Conservation (phyloP, 345 rosid genomes). For the Ceriops tagal region DNA sequence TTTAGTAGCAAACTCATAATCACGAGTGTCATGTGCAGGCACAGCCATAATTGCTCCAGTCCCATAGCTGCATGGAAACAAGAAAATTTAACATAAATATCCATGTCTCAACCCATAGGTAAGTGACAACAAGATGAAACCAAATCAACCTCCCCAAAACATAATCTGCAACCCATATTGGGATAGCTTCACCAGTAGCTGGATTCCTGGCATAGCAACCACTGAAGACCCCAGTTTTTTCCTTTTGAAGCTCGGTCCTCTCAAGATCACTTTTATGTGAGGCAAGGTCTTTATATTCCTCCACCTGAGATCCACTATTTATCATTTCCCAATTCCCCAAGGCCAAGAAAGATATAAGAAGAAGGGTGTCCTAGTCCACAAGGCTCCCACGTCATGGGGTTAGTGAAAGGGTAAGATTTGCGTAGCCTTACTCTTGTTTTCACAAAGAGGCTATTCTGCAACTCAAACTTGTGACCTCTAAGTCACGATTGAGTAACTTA, state of each 20-base stretch:
- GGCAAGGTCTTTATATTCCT: slow-evolving; percentile 73
- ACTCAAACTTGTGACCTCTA: too few species aligned
- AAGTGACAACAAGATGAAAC: slow-evolving; percentile 6
- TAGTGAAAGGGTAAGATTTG: too few species aligned
- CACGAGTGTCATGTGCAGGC: slow-evolving; percentile 88
- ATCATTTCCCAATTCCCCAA: slow-evolving; percentile 5
- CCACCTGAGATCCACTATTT: slow-evolving; percentile 50
- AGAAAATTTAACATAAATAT: neutral
- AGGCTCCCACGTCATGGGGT: too few species aligned
- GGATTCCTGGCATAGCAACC: slow-evolving; percentile 86
- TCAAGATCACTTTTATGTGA: slow-evolving; percentile 87
- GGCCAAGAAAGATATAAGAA: slow-evolving; percentile 3
- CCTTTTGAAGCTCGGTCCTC: slow-evolving; percentile 96
- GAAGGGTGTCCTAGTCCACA: too few species aligned
- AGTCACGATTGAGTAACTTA: too few species aligned
- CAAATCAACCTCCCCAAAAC: slow-evolving; percentile 66
- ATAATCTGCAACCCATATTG: slow-evolving; percentile 93
- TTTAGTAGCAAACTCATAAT: slow-evolving; percentile 76
- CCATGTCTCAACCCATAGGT: slow-evolving; percentile 7
- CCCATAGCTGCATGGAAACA: slow-evolving; percentile 62
- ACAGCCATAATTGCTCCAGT: slow-evolving; percentile 98
- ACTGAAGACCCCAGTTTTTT: slow-evolving; percentile 81
- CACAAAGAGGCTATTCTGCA: too few species aligned
- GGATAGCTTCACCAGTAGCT: slow-evolving; percentile 74
- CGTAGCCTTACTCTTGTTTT: too few species aligned